These are phyloP conservation scores for Huiozyma sinensis DNA, from an alignment of 805 yeast genomes.

Conservation along the genomic window DNA sequence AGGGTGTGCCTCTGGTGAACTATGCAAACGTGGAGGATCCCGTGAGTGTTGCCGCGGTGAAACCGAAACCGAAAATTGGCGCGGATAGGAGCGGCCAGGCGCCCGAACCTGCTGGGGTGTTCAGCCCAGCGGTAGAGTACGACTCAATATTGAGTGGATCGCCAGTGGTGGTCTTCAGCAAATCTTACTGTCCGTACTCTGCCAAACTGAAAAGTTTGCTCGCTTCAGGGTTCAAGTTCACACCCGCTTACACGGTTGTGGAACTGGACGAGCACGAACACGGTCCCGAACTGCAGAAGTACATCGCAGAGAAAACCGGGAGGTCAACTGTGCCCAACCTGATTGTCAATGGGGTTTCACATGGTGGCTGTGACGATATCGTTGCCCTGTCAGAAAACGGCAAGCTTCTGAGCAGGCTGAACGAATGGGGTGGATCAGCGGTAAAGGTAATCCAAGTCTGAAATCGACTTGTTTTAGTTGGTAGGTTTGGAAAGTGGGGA, in stretches of 20 bases:
- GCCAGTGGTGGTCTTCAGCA: constrained; percentile 54
- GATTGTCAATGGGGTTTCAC: constrained; percentile 57
- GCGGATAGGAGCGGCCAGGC: constrained; percentile 1
- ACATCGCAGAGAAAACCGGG: constrained; percentile 58
- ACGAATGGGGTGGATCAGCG: constrained; percentile 20
- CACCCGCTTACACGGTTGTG: constrained; percentile 62
- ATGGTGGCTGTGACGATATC: constrained; percentile 89
- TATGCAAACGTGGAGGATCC: constrained; percentile 1
- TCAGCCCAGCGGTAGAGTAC: constrained; percentile 45
- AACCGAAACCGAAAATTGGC: background rate
- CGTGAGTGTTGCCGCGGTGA: background rate
- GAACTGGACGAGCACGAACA: constrained; percentile 75
- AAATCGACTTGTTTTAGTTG: too few relatives aligned
- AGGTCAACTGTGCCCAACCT: constrained; percentile 88
- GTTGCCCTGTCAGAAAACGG: constrained; percentile 47
- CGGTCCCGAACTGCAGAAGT: constrained; percentile 66
- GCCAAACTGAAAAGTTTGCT: constrained; percentile 59
- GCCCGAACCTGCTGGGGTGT: constrained; percentile 15
- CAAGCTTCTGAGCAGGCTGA: constrained; percentile 40
- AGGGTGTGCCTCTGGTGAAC: background rate
- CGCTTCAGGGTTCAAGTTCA: constrained; percentile 44
- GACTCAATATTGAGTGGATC: constrained; percentile 45
- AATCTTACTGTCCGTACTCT: constrained; percentile 64
- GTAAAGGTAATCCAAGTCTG: constrained; percentile 7
- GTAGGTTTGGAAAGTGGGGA: too few relatives aligned